Base-by-base conservation (phyloP, 31 red algal genomes). In the Porphyra umbilicalis region DNA sequence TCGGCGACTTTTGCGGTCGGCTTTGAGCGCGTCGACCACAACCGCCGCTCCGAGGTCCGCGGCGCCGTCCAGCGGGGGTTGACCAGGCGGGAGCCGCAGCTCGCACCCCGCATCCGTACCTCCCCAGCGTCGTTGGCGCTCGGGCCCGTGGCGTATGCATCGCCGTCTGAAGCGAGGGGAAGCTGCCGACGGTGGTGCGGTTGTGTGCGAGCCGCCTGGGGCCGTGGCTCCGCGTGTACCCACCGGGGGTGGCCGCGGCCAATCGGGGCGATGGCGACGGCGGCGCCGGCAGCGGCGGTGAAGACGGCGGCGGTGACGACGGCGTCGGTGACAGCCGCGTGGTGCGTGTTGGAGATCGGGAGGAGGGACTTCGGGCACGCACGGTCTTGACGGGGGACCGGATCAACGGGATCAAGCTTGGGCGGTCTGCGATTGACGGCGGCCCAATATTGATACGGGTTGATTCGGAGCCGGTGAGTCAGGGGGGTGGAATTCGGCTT, bases 1-100 rank as follows among this genome's bases (percentile, higher is more conserved):
- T 90, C 85, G 35, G 91, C 91, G 16, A 75, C 86, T 1, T 96
- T 99, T 80, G 37, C 74, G 33, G 92, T 95, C 78, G 85, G 38
- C 18, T 90, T 98, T 75, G 88, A 82, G 11, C 84, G 88, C 6
- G 88, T 90, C 33, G 85, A 92, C 80, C 46, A 77, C 1, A 33
- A 77, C 20, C 67, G 88, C 38, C 86, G 83, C 35, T 75, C 38
- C 36, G 42, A 79, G 38, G 79, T 90, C 25, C 79, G 83, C 46
- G 83, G 34, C 35, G 81, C 88, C 25, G 88, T 92, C 36, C 78
- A 89, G 75, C 85, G 82, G 33, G 83, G 79, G 9, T 33, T 92
- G 15, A 89, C 87, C 75, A 33, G 33, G 20, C 89, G 87, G 33
- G 86, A 94, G 85, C 76, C 77, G 76, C 81, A 81, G 79, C 39